phyloP scores from a whole-genome alignment of 768 basidiomycete genomes.

The Pholiota molesta region DNA sequence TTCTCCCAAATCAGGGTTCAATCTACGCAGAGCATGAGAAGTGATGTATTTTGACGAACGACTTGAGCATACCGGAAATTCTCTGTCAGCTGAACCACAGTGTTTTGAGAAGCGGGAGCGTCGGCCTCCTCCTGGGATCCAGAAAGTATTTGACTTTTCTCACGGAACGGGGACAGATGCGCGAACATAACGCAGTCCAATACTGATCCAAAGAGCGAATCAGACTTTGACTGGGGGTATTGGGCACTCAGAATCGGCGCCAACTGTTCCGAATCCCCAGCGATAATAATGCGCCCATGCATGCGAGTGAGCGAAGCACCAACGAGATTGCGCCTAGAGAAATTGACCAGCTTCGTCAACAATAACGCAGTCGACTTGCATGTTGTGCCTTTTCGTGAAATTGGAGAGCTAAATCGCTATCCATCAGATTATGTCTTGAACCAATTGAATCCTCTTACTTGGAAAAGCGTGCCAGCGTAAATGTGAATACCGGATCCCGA shows the following conservation, averaged over 20 bases:
- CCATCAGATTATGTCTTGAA: background rate
- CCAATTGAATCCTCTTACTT: conserved; percentile 30
- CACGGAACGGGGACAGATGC: conserved; percentile 7
- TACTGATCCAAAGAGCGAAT: conserved; percentile 49
- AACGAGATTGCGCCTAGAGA: conserved; percentile 47
- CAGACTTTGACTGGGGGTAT: conserved; percentile 43
- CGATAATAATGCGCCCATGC: conserved; percentile 45
- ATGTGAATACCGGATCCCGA: conserved; percentile 32
- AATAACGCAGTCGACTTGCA: conserved; percentile 46
- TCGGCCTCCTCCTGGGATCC: conserved; percentile 20
- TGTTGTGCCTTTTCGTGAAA: conserved; percentile 41
- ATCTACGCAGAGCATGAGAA: conserved; percentile 25
- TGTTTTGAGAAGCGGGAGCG: conserved; percentile 32
- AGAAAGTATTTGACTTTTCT: conserved; percentile 10
- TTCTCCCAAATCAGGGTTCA: conserved; percentile 56
- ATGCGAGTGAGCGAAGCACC: conserved; percentile 44
- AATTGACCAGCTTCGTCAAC: conserved; percentile 58
- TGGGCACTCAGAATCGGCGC: conserved; percentile 51
- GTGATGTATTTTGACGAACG: background rate
- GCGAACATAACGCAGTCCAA: conserved; percentile 48
- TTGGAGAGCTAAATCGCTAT: conserved; percentile 41
- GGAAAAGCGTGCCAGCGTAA: conserved; percentile 52
- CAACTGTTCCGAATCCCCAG: conserved; percentile 55
- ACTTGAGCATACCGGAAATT: conserved; percentile 45
- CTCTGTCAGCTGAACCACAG: conserved; percentile 51